Evolutionary conservation across 2,329 filamentous ascomycete genomes (phyloP).

Genomic region (Botrytis elliptica): DNA sequence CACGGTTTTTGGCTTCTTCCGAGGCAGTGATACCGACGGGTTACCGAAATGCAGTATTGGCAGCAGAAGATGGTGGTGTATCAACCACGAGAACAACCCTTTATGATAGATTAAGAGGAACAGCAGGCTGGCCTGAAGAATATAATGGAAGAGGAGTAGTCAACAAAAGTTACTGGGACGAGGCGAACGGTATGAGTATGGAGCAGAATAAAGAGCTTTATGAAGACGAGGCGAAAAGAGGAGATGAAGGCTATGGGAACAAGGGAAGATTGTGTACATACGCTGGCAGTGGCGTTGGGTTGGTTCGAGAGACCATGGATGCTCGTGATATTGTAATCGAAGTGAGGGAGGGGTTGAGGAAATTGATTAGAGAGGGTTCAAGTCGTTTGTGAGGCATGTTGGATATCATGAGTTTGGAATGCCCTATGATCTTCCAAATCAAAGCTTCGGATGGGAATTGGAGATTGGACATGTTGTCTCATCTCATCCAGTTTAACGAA

Average conservation of each 20-base stretch:
- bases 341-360: conserved; percentile 12
- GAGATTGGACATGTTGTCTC: background rate
- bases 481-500: background rate
- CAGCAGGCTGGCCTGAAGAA: conserved; percentile 54
- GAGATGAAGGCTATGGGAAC: conserved; percentile 52
- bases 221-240: conserved; percentile 46
- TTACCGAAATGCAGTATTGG: conserved; percentile 48
- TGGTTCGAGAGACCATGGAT: conserved; percentile 50
- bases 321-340: conserved; percentile 51
- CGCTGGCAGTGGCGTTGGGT: conserved; percentile 60
- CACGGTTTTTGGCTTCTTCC: conserved; percentile 47
- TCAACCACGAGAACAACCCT: conserved; percentile 50
- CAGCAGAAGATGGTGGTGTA: conserved; percentile 50
- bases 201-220: conserved; percentile 46
- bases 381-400: conserved; percentile 11
- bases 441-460: background rate
- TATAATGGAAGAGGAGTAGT: conserved; percentile 59
- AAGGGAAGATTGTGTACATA: conserved; percentile 59
- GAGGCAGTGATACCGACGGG: conserved; percentile 49
- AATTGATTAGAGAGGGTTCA: conserved; percentile 9
- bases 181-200: conserved; percentile 40
- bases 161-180: conserved; percentile 52
- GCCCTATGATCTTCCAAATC: background rate
- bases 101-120: conserved; percentile 54
- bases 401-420: conserved; percentile 1